Conservation (phyloP, 148 eudicot genomes). For the Silene uniflora region DNA sequence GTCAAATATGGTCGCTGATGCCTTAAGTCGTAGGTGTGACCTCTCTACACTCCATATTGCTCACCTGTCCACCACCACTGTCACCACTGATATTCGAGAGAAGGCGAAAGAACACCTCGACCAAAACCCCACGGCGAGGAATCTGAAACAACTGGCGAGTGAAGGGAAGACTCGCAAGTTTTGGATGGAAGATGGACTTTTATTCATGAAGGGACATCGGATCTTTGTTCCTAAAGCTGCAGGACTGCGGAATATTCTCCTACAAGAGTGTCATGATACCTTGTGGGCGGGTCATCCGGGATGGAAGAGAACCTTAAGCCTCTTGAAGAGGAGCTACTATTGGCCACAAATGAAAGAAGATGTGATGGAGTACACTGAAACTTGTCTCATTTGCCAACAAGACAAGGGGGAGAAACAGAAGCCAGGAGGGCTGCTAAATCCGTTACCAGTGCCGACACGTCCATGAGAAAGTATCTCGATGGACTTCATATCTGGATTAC, state of each 20-base stretch:
- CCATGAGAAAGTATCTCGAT: no score
- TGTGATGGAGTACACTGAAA: neutral
- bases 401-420: neutral
- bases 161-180: neutral
- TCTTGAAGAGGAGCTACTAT: neutral
- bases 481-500: no score
- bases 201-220: neutral
- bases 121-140: neutral
- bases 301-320: neutral
- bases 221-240: no score
- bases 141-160: neutral
- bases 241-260: no score
- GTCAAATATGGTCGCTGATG: neutral
- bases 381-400: neutral
- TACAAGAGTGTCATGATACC: neutral
- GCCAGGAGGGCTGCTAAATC: neutral
- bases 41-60: neutral
- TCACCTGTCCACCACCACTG: neutral
- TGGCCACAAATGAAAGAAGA: slow-evolving; percentile 2
- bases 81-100: neutral
- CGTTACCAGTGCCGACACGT: no score
- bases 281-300: neutral
- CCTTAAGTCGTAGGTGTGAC: neutral
- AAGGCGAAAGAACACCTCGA: neutral
- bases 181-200: neutral